Conservation (phyloP, 2,329 filamentous ascomycete species). For the Aspergillus sergii region DNA sequence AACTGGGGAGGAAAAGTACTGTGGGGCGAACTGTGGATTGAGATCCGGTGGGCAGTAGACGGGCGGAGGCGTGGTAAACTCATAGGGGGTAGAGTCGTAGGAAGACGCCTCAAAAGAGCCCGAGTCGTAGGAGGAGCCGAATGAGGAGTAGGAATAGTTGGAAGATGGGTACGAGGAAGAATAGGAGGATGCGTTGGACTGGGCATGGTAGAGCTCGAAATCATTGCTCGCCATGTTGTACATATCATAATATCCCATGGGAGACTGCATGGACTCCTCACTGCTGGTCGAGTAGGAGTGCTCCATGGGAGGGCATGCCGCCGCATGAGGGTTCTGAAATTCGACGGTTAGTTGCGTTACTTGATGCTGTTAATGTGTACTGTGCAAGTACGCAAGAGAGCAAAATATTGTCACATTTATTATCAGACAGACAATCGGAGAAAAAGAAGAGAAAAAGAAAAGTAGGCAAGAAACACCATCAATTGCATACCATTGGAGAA, state of each 20-base stretch:
- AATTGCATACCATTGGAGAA: constrained; percentile 1
- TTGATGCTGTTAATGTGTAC: background rate
- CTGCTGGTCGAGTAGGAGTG: constrained; percentile 24
- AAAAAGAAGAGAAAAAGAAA: background rate
- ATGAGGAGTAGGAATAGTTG: constrained; percentile 1
- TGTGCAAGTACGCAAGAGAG: background rate
- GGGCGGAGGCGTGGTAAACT: constrained; percentile 11
- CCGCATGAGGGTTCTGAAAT: constrained; percentile 15
- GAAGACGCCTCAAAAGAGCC: constrained; percentile 9
- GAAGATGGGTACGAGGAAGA: constrained; percentile 10
- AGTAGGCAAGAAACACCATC: background rate
- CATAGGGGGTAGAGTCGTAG: constrained; percentile 11
- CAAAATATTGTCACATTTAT: background rate
- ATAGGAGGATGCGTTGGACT: constrained; percentile 1
- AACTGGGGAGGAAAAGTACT: constrained; percentile 11
- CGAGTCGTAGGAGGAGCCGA: constrained; percentile 1
- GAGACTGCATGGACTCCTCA: constrained; percentile 21
- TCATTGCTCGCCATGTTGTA: constrained; percentile 16
- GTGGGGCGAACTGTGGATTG: background rate
- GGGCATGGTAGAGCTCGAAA: constrained; percentile 8
- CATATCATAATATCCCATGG: constrained; percentile 21
- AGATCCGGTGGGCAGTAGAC: background rate
- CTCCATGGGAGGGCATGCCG: constrained; percentile 27
- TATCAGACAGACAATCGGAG: background rate
- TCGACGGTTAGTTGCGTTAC: background rate